Evolutionary conservation across 768 basidiomycete genomes (phyloP), one percentile per base, ranked within the genome.

Genomic region (Clathrus columnatus): DNA sequence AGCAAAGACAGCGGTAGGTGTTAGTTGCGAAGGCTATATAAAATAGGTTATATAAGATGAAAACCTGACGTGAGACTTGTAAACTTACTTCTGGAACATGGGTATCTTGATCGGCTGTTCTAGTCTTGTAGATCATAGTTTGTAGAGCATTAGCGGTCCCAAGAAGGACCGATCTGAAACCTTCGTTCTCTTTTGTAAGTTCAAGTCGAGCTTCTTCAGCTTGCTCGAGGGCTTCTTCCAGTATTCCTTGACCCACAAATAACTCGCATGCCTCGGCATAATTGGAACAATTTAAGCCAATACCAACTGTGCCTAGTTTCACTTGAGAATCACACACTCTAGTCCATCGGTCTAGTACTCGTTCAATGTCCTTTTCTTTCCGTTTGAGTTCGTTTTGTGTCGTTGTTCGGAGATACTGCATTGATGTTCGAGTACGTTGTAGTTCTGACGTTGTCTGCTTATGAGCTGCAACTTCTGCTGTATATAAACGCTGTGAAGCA

Each of bases 301-400:
- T 74, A 4, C 76, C 68, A 1, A 72, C 63, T 0, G 69, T 60
- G 11, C 72, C 71, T 5, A 84, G 68, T 65, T 83, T 87, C 0
- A 77, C 66, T 66, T 91, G 90, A 8, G 75, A 65, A 55, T 90
- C 88, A 5, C 79, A 70, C 17, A 91, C 65, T 64, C 83, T 90
- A 26, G 74, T 71, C 86, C 87, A 90, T 60, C 80, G 82, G 48
- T 91, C 89, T 24, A 78, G 60, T 64, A 85, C 81, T 17, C 82
- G 76, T 61, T 91, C 89, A 17, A 83, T 68, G 41, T 92, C 89
- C 60, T 84, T 85, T 61, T 93, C 90, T 62, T 79, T 80, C 73
- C 85, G 87, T 75, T 84, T 90, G 29, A 89, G 65, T 64, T 92
- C 91, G 30, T 75, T 73, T 55, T 80, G 75, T 59, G 89, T 80